Conservation (phyloP, 441 rosid species). For the Euphorbia schlechtendalii region DNA sequence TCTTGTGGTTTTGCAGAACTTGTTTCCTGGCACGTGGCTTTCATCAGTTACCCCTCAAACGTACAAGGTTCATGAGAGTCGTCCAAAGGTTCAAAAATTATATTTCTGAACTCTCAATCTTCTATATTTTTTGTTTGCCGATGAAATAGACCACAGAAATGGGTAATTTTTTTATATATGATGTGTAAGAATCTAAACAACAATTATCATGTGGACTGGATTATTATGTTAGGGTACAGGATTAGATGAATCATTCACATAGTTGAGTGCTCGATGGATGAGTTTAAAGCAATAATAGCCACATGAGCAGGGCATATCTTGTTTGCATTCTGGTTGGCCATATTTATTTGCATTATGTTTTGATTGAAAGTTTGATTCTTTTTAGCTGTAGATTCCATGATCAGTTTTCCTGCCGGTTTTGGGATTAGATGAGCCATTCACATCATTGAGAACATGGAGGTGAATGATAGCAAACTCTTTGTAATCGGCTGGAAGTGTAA, state of each 20-base stretch:
- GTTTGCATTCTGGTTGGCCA: slow-evolving; percentile 1
- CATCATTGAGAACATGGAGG: slow-evolving; percentile 15
- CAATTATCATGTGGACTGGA: too few relatives aligned
- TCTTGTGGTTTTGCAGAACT: slow-evolving; percentile 34
- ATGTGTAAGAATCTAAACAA: too few relatives aligned
- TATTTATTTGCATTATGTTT: not conserved
- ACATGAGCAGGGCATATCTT: not conserved
- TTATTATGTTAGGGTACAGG: too few relatives aligned
- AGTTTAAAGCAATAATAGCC: not conserved
- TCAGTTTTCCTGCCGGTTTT: too few relatives aligned
- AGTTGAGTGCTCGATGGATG: not conserved
- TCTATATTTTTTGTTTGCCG: not conserved
- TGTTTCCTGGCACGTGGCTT: slow-evolving; percentile 66
- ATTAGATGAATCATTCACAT: too few relatives aligned
- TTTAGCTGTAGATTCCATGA: slow-evolving; percentile 5
- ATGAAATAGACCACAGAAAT: not conserved
- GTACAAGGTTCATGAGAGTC: slow-evolving; percentile 45
- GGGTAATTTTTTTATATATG: not conserved
- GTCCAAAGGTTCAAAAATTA: slow-evolving; percentile 31
- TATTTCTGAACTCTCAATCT: not conserved
- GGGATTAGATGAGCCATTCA: slow-evolving; percentile 25
- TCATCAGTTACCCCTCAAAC: slow-evolving; percentile 43
- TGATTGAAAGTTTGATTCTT: too few relatives aligned
- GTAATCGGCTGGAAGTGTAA: slow-evolving; percentile 22
- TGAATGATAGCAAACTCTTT: slow-evolving; percentile 18